Evolutionary conservation across 2,329 filamentous ascomycete genomes (phyloP).

Genomic region (Helicocarpus griseus): DNA sequence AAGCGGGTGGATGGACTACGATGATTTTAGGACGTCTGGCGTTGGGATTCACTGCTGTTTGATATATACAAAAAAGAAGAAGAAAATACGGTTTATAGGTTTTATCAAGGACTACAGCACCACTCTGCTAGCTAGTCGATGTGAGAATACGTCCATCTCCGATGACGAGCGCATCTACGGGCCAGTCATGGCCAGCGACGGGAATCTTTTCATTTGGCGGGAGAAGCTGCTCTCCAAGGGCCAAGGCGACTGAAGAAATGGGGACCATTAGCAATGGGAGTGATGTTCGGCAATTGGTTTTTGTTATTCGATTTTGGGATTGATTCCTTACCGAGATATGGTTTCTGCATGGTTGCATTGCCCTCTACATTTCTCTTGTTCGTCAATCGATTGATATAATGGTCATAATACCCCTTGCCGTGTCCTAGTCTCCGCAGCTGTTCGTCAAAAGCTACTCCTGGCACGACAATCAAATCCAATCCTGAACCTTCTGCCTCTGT

Average conservation of each 20-base stretch:
- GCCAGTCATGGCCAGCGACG: slow-evolving; percentile 65
- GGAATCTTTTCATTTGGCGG: slow-evolving; percentile 57
- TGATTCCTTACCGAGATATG: slow-evolving; percentile 47
- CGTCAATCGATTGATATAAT: slow-evolving; percentile 55
- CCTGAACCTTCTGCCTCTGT: slow-evolving; percentile 27
- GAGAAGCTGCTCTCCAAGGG: slow-evolving; percentile 77
- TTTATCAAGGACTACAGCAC: not conserved
- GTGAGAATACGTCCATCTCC: slow-evolving; percentile 54
- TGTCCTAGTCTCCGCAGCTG: slow-evolving; percentile 72
- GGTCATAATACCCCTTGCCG: slow-evolving; percentile 95
- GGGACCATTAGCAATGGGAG: slow-evolving; percentile 6
- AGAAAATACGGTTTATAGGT: not conserved
- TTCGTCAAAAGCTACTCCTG: slow-evolving; percentile 83
- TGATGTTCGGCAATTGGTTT: not conserved
- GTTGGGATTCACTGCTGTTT: slow-evolving; percentile 4
- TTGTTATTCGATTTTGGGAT: not conserved
- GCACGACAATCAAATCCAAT: slow-evolving; percentile 81
- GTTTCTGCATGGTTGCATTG: slow-evolving; percentile 35
- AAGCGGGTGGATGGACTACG: not conserved
- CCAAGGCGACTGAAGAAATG: slow-evolving; percentile 56
- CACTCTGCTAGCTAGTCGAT: not conserved
- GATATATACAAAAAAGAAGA: not conserved
- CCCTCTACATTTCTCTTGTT: slow-evolving; percentile 36
- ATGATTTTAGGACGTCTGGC: not conserved
- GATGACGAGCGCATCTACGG: slow-evolving; percentile 65